Evolutionary conservation across 257 asterid species (phyloP).

Genomic region (Echites panduratus): DNA sequence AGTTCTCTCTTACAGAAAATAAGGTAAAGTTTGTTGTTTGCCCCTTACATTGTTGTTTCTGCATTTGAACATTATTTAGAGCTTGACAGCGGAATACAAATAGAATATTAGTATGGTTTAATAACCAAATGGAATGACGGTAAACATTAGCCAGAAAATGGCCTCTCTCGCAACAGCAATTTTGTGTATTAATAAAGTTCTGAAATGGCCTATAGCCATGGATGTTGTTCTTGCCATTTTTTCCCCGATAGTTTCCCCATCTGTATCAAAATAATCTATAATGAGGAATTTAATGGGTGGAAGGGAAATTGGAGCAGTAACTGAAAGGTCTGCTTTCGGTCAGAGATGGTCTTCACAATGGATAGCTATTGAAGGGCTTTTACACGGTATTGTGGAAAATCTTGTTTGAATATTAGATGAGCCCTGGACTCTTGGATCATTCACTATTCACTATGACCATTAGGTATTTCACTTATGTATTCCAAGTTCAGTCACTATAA

Average conservation of each 20-base stretch:
- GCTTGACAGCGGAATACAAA: not conserved
- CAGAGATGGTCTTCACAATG: not conserved
- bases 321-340: not conserved
- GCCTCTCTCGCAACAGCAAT: not conserved
- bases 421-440: not conserved
- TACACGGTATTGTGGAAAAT: not conserved
- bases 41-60: not conserved
- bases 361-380: not conserved
- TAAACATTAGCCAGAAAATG: not conserved
- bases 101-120: not conserved
- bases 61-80: not conserved
- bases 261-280: not conserved
- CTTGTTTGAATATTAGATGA: not conserved
- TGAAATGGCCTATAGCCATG: not conserved
- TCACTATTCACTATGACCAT: not conserved
- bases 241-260: not conserved
- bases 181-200: not conserved
- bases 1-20: constrained; percentile 47
- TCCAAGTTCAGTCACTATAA: not conserved
- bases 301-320: not conserved
- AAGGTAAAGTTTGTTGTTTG: constrained; percentile 39
- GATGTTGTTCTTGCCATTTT: not conserved
- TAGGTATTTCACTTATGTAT: no score
- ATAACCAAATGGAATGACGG: not conserved
- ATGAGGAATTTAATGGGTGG: not conserved